Evolutionary conservation across 2,329 filamentous ascomycete genomes (phyloP).

Genomic region (Fusarium camptoceras): DNA sequence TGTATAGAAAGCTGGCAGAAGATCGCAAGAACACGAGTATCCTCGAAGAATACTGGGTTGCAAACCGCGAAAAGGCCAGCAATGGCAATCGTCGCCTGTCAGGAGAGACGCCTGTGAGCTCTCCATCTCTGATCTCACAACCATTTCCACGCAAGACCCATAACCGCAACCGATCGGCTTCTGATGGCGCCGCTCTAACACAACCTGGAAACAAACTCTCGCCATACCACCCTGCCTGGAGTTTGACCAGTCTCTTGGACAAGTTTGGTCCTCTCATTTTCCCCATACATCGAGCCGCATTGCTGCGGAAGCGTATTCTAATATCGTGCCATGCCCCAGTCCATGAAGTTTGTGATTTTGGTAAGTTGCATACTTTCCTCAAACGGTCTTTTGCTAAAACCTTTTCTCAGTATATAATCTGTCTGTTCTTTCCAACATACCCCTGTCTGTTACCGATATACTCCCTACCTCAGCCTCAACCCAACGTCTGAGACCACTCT

Average conservation of each 20-base stretch:
- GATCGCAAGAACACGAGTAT: conserved; percentile 71
- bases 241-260: conserved; percentile 80
- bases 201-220: conserved; percentile 75
- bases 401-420: conserved; percentile 82
- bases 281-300: conserved; percentile 86
- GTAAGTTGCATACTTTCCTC: conserved; percentile 60
- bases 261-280: conserved; percentile 93
- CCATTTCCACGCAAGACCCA: conserved; percentile 57
- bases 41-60: conserved; percentile 85
- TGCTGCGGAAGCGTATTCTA: conserved; percentile 88
- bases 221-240: conserved; percentile 86
- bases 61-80: conserved; percentile 55
- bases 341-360: conserved; percentile 87
- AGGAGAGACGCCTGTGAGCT: conserved; percentile 64
- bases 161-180: conserved; percentile 68
- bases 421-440: conserved; percentile 91
- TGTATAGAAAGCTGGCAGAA: conserved; percentile 68
- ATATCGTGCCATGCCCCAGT: conserved; percentile 90
- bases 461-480: conserved; percentile 72
- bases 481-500: conserved; percentile 82
- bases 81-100: conserved; percentile 49
- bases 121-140: conserved; percentile 56
- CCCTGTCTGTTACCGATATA: conserved; percentile 76
- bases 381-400: conserved; percentile 25
- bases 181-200: conserved; percentile 69